Evolutionary conservation across 768 basidiomycete genomes (phyloP).

Genomic region (Lanmaoa rubissima): DNA sequence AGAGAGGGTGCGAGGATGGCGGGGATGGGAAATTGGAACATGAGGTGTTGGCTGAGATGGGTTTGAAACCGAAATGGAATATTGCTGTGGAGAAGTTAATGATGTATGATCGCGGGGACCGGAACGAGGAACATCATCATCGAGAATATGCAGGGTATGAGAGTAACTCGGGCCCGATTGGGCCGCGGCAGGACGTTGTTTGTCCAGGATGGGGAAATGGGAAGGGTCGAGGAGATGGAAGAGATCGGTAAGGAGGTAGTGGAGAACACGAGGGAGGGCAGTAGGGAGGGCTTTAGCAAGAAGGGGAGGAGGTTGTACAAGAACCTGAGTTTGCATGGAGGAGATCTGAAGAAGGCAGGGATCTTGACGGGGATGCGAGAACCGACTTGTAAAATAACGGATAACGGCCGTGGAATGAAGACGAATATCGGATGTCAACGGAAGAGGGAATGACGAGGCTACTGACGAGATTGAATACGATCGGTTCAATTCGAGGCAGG

Average conservation of each 20-base stretch:
- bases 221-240: slow-evolving; percentile 24
- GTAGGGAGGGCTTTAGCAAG: neutral
- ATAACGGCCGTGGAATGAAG: slow-evolving; percentile 17
- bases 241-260: slow-evolving; percentile 25
- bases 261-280: slow-evolving; percentile 13
- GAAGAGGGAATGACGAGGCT: slow-evolving; percentile 15
- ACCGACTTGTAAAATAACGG: slow-evolving; percentile 20
- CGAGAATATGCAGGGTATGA: slow-evolving; percentile 29
- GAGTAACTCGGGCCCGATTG: slow-evolving; percentile 36
- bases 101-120: slow-evolving; percentile 32
- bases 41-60: slow-evolving; percentile 20
- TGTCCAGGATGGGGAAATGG: slow-evolving; percentile 36
- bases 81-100: slow-evolving; percentile 13
- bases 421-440: slow-evolving; percentile 14
- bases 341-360: slow-evolving; percentile 11
- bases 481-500: slow-evolving; percentile 24
- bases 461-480: slow-evolving; percentile 27
- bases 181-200: slow-evolving; percentile 30
- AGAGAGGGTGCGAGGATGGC: slow-evolving; percentile 8
- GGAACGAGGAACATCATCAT: slow-evolving; percentile 34
- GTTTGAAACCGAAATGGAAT: slow-evolving; percentile 15
- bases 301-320: slow-evolving; percentile 28
- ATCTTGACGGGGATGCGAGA: slow-evolving; percentile 11
- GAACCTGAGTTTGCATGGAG: slow-evolving; percentile 28
- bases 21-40: slow-evolving; percentile 19